A percentile compares a stretch with the other conserved stretches of the same genome.
Conservation (phyloP, 2,329 filamentous ascomycete genomes). For the Ascochyta lentis region DNA sequence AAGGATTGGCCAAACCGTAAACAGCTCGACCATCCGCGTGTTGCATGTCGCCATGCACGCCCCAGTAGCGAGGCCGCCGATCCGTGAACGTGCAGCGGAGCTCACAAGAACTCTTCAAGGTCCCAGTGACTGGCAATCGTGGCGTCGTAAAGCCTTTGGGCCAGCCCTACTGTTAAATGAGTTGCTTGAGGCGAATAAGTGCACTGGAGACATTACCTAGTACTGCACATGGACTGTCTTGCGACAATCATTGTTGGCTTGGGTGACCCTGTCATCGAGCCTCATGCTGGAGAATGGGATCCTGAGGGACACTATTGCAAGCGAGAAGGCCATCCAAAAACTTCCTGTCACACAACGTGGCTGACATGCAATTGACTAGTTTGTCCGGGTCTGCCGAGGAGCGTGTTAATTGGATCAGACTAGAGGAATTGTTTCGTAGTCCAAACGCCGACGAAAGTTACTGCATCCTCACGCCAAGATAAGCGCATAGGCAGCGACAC, state of each 20-base stretch:
- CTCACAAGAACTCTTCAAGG: neutral
- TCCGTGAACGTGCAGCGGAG: neutral
- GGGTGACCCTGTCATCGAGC: neutral
- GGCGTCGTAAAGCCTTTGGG: neutral
- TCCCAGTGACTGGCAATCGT: neutral
- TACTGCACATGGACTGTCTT: neutral
- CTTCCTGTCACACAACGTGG: constrained; percentile 9
- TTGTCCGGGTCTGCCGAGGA: neutral
- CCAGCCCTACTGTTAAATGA: too few relatives aligned
- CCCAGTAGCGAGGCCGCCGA: neutral
- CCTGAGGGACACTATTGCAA: constrained; percentile 6
- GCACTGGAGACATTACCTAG: neutral
- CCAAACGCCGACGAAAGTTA: constrained; percentile 17
- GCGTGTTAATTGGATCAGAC: neutral
- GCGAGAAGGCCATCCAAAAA: constrained; percentile 5
- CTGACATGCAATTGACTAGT: constrained; percentile 2
- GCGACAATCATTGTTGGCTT: neutral
- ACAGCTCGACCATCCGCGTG: constrained; percentile 8
- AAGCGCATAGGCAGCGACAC: neutral
- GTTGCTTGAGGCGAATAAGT: neutral
- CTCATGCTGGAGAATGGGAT: neutral
- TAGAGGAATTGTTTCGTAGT: constrained; percentile 2
- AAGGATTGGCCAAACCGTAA: neutral
- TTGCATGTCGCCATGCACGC: constrained; percentile 1
- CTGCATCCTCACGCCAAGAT: constrained; percentile 5